phyloP scores from a whole-genome alignment of 306 rosid genomes.

The Pyrus betulifolia region DNA sequence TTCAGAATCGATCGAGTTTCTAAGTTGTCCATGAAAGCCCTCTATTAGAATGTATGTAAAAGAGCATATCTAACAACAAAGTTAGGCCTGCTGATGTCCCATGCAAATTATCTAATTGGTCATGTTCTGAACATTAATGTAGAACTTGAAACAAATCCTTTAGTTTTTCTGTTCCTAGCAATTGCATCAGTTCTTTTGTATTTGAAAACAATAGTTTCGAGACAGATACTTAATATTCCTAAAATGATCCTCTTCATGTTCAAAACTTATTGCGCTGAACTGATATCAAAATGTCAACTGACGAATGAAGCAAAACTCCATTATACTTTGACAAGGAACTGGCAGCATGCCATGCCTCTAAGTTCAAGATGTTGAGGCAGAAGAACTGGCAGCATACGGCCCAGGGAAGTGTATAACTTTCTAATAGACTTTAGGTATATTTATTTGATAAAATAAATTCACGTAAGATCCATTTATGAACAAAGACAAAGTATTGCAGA shows the following conservation, averaged over 20 bases:
- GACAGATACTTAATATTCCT: background rate
- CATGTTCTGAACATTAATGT: background rate
- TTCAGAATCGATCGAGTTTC: background rate
- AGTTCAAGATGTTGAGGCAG: background rate
- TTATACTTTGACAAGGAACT: background rate
- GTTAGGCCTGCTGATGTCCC: background rate
- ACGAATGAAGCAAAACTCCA: background rate
- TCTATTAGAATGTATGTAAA: background rate
- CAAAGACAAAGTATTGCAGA: no score
- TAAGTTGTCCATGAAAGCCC: background rate
- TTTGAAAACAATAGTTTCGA: background rate
- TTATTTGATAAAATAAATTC: background rate
- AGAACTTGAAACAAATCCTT: background rate
- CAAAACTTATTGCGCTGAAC: background rate
- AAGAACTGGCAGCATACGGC: background rate
- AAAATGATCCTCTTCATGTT: background rate
- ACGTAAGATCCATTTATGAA: background rate
- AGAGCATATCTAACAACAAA: background rate
- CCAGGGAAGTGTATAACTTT: background rate
- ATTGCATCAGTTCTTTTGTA: background rate
- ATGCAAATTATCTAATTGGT: background rate
- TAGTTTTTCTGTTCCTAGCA: background rate
- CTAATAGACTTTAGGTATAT: background rate
- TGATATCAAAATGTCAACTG: background rate
- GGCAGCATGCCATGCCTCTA: background rate